These are phyloP conservation scores for Phytopythium aichiense DNA, from an alignment of 352 stramenopile species.

Conservation along the genomic window DNA sequence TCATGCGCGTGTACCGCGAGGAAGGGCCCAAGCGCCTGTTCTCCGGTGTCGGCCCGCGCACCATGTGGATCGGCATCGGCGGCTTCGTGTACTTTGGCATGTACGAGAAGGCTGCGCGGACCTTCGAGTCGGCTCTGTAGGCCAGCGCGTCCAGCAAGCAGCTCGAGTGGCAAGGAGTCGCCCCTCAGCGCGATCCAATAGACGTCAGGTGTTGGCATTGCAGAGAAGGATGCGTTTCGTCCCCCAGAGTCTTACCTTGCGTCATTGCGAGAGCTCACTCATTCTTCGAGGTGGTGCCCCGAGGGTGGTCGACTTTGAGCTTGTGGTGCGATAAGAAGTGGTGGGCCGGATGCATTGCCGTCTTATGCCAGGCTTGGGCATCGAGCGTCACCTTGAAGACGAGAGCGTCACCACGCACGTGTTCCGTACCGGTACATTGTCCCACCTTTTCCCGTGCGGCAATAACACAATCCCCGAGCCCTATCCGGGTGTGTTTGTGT, in stretches of 20 bases:
- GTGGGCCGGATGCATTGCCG: neutral
- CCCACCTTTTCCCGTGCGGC: neutral
- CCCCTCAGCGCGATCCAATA: neutral
- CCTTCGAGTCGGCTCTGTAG: slow-evolving; percentile 56
- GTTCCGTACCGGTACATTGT: neutral
- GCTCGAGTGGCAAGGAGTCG: neutral
- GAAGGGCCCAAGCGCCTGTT: slow-evolving; percentile 92
- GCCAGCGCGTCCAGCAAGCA: neutral
- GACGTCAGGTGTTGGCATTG: neutral
- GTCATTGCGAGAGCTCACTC: no score
- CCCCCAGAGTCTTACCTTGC: neutral
- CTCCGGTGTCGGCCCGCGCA: slow-evolving; percentile 92
- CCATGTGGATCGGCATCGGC: slow-evolving; percentile 99
- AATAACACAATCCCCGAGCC: slow-evolving; percentile 12
- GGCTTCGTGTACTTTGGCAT: slow-evolving; percentile 99
- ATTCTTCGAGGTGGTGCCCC: neutral
- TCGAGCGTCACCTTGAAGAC: neutral
- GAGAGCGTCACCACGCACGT: neutral
- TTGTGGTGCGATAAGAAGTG: no score
- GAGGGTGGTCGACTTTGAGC: neutral
- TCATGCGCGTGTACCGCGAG: slow-evolving; percentile 88
- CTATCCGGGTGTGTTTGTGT: slow-evolving; percentile 13
- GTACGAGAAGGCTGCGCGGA: slow-evolving; percentile 93
- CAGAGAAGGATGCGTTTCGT: neutral
- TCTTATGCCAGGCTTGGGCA: neutral